Evolutionary conservation across 371 early-diverging fungal genomes (phyloP).

Genomic region (Syncephalastrum monosporum): DNA sequence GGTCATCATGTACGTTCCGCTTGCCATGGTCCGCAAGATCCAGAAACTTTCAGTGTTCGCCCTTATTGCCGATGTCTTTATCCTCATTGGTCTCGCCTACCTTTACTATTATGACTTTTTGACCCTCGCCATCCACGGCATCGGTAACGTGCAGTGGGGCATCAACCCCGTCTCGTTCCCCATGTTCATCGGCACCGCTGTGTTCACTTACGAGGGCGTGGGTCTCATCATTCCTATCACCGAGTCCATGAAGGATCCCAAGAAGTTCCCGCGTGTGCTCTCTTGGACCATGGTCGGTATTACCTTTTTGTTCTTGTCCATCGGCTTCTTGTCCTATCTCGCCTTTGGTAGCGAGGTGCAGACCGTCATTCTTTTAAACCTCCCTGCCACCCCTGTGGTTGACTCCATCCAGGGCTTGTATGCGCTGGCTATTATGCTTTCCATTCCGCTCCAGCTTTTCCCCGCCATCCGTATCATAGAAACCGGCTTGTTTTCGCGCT

Average conservation of each 20-base stretch:
- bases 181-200: slow-evolving; percentile 85
- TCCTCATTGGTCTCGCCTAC: slow-evolving; percentile 75
- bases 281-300: slow-evolving; percentile 69
- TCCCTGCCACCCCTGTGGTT: slow-evolving; percentile 64
- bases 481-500: slow-evolving; percentile 57
- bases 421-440: slow-evolving; percentile 80
- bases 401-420: slow-evolving; percentile 76
- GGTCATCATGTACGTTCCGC: slow-evolving; percentile 73
- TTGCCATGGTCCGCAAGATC: slow-evolving; percentile 81
- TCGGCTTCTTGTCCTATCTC: slow-evolving; percentile 78
- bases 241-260: slow-evolving; percentile 78
- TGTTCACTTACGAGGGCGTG: slow-evolving; percentile 90
- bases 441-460: slow-evolving; percentile 83
- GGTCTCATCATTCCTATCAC: slow-evolving; percentile 74
- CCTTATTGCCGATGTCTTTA: slow-evolving; percentile 84
- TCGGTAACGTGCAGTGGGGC: slow-evolving; percentile 60
- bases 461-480: slow-evolving; percentile 88
- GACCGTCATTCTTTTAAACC: slow-evolving; percentile 77
- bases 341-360: slow-evolving; percentile 79
- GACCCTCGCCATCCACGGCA: slow-evolving; percentile 54
- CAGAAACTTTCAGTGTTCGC: slow-evolving; percentile 75
- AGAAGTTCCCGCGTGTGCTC: slow-evolving; percentile 73
- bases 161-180: slow-evolving; percentile 73
- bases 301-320: slow-evolving; percentile 66
- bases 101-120: slow-evolving; percentile 71